Conservation (phyloP, 306 rosid genomes). For the Vigna angularis region DNA sequence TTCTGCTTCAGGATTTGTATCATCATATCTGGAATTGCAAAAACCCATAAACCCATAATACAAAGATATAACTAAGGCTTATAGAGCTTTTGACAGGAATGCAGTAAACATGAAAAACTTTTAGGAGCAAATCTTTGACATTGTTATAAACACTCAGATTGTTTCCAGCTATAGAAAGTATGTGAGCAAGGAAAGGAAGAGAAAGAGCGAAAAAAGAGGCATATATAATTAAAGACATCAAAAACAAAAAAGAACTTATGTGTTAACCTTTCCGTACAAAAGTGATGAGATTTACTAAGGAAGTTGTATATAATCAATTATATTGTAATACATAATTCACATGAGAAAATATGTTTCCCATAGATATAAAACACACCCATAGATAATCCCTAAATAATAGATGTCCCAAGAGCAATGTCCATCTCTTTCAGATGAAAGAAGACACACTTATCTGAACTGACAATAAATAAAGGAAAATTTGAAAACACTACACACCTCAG, state of each 20-base stretch:
- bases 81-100: background rate
- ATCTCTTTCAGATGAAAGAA: slow-evolving; percentile 22
- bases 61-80: slow-evolving; percentile 1
- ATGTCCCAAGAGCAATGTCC: slow-evolving; percentile 33
- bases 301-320: no score
- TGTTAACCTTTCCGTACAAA: no score
- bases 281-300: no score
- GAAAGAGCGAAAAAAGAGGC: no score
- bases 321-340: no score
- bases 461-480: slow-evolving; percentile 19
- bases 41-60: slow-evolving; percentile 23
- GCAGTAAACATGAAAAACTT: slow-evolving; percentile 6
- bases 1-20: slow-evolving; percentile 96
- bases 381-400: slow-evolving; percentile 28
- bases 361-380: slow-evolving; percentile 12
- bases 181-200: no score
- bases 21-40: slow-evolving; percentile 77
- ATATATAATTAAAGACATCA: no score
- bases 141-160: background rate
- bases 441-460: slow-evolving; percentile 8
- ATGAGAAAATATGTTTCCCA: no score
- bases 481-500: slow-evolving; percentile 64
- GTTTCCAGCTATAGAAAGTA: no score
- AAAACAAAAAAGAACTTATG: no score
- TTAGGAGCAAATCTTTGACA: slow-evolving; percentile 4